Evolutionary conservation across 129 eudicot species (phyloP).

Genomic region (Artemisia argyi): DNA sequence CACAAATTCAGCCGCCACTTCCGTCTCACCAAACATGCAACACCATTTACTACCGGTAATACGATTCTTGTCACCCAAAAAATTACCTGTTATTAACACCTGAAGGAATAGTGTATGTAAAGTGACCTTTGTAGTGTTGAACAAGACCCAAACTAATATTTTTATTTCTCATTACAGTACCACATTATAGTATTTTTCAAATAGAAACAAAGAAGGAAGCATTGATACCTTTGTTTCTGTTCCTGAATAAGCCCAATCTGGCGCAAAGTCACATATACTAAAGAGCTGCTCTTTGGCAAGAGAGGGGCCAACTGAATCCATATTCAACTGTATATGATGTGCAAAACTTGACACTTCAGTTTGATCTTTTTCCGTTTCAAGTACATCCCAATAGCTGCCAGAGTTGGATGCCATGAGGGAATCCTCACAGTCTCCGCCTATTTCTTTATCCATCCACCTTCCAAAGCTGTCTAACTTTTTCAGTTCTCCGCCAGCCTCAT

Average conservation of each 20-base stretch:
- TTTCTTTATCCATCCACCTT: slow-evolving; percentile 32
- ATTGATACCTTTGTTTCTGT: slow-evolving; percentile 27
- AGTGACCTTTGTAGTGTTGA: background rate
- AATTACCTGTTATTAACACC: slow-evolving; percentile 20
- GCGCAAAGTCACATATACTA: slow-evolving; percentile 39
- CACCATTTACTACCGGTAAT: slow-evolving; percentile 25
- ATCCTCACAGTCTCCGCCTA: background rate
- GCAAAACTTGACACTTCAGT: slow-evolving; percentile 22
- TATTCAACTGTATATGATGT: slow-evolving; percentile 29
- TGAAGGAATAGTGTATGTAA: slow-evolving; percentile 24
- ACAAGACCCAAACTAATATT: background rate
- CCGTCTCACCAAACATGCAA: slow-evolving; percentile 49
- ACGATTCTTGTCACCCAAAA: slow-evolving; percentile 29
- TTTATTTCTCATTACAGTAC: background rate
- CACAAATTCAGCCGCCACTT: slow-evolving; percentile 35
- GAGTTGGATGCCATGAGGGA: slow-evolving; percentile 29
- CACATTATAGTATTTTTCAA: background rate
- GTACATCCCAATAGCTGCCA: slow-evolving; percentile 26
- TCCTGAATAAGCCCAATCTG: slow-evolving; percentile 42
- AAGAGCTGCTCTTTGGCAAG: slow-evolving; percentile 33
- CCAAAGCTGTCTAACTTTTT: slow-evolving; percentile 38
- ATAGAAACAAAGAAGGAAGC: background rate
- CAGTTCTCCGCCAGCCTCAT: slow-evolving; percentile 16
- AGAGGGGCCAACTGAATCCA: slow-evolving; percentile 28
- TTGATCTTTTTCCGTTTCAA: slow-evolving; percentile 19